Evolutionary conservation across 805 yeast genomes (phyloP), one percentile per base, ranked within the genome.

Genomic region (Metschnikowia orientalis): DNA sequence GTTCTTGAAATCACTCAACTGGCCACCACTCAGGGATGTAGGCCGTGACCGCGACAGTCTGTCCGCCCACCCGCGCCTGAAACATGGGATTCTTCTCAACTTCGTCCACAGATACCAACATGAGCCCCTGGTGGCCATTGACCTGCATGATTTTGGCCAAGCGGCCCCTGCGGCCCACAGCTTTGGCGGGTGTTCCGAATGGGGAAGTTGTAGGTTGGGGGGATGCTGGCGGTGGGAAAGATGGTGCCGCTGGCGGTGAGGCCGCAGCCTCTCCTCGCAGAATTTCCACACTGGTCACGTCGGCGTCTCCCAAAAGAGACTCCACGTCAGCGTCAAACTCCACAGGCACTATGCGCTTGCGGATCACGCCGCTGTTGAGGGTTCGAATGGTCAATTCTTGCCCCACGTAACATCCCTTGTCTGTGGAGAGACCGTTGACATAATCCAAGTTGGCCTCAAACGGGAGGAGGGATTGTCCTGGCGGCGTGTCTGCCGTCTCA

Each of bases 351-450:
- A 87, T 63, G 35, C 97, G 66, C 49, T 89, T 88, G 18, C 95
- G 69, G n/a, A 89, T 74, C 2, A 79, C 73, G 3, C 96, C 95
- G 19, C 81, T 78, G 40, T 84, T 85, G 50, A 72, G 80, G 0
- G 97, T 81, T 48, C 98, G 72, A 11, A 89, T 87, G 0, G 97
- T 89, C 32, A 92, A 66, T 54, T 92, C 99, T 58, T 92, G 98
- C 1, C 99, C 99, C 10, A 87, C 80, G 49, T 92, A 92, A 54
- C 99, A 92, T 2, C 99, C 99, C 56, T 92, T 92, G 43, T 87
- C 81, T 32, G 81, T 75, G 34, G 90, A 86, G 9, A 92, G 69
- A 0, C 90, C 95, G 44, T 84, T 81, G 60, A 77, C 75, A 47
- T 72, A 77, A 57, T 92, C 98, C 44, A 89, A 61, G 53, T 86